A percentile compares a stretch with the other conserved stretches of the same genome.
Evolutionary conservation across 176 grass and related monocot species (phyloP).

Genomic region (Aechmea fasciata): DNA sequence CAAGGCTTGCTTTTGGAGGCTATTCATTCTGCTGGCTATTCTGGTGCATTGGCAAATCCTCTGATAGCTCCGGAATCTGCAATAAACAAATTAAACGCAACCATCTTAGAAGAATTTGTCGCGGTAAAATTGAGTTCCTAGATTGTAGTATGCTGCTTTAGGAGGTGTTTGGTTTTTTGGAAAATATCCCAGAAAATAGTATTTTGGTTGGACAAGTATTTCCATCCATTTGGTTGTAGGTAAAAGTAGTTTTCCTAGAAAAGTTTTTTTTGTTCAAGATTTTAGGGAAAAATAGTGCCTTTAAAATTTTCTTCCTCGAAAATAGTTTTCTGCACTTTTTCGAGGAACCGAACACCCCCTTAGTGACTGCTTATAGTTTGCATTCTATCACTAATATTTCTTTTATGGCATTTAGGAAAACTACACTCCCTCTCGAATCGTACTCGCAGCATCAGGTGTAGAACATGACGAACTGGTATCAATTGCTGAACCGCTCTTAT

Average conservation of each 20-base stretch:
- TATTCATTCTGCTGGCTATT: constrained; percentile 84
- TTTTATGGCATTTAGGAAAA: constrained; percentile 55
- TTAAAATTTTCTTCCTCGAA: no score
- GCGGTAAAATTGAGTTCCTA: constrained; percentile 40
- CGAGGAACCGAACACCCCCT: no score
- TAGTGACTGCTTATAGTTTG: constrained; percentile 6
- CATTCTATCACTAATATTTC: constrained; percentile 2
- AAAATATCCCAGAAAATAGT: no score
- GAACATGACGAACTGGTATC: constrained; percentile 74
- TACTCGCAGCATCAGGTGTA: constrained; percentile 81
- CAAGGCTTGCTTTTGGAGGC: constrained; percentile 84
- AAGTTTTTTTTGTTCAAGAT: no score
- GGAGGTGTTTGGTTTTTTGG: no score
- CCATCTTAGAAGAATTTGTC: constrained; percentile 65
- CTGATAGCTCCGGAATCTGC: constrained; percentile 62
- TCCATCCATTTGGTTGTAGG: no score
- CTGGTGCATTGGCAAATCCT: constrained; percentile 88
- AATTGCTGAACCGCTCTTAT: constrained; percentile 68
- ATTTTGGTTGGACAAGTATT: no score
- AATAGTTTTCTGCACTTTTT: no score
- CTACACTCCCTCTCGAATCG: constrained; percentile 65
- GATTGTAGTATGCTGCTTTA: constrained; percentile 12
- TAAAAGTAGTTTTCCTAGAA: no score
- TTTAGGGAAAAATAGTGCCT: no score
- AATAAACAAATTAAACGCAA: constrained; percentile 50